Evolutionary conservation across 176 grass and related monocot species (phyloP).

Genomic region (Zoysia japonica): DNA sequence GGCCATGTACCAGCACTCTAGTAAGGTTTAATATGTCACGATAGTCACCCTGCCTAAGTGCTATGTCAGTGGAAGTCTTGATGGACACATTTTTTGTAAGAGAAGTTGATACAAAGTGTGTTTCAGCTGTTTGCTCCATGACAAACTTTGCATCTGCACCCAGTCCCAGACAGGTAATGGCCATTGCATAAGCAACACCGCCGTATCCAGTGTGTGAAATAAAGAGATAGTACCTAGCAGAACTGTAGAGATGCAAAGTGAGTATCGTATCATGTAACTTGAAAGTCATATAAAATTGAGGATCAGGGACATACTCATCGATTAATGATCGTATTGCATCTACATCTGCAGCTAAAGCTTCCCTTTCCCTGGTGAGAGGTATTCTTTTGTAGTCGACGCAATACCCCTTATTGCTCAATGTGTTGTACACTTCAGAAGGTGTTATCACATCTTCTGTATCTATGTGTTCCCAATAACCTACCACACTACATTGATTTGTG

Average conservation of each 20-base stretch:
- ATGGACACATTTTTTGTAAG: constrained; percentile 48
- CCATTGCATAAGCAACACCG: constrained; percentile 95
- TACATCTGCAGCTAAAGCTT: constrained; percentile 93
- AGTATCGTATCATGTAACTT: constrained; percentile 17
- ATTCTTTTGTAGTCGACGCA: constrained; percentile 83
- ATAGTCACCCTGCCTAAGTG: constrained; percentile 85
- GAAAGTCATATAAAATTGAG: constrained; percentile 26
- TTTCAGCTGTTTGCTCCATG: constrained; percentile 80
- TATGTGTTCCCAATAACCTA: constrained; percentile 97
- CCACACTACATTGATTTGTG: constrained; percentile 65
- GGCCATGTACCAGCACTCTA: constrained; percentile 85
- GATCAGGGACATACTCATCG: constrained; percentile 56
- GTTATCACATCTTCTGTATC: constrained; percentile 71
- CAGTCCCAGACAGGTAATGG: constrained; percentile 80
- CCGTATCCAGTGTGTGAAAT: constrained; percentile 94
- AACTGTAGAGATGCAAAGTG: constrained; percentile 58
- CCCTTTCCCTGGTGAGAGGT: constrained; percentile 91
- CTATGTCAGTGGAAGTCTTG: constrained; percentile 52
- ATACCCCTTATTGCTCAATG: constrained; percentile 69
- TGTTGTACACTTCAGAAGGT: constrained; percentile 75
- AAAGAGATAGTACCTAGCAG: constrained; percentile 85
- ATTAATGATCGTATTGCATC: constrained; percentile 88
- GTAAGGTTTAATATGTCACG: constrained; percentile 97
- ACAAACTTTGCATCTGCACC: constrained; percentile 79
- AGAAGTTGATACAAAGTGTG: constrained; percentile 85